phyloP scores from a whole-genome alignment of 352 stramenopile species.

The Globisporangium okanoganense region DNA sequence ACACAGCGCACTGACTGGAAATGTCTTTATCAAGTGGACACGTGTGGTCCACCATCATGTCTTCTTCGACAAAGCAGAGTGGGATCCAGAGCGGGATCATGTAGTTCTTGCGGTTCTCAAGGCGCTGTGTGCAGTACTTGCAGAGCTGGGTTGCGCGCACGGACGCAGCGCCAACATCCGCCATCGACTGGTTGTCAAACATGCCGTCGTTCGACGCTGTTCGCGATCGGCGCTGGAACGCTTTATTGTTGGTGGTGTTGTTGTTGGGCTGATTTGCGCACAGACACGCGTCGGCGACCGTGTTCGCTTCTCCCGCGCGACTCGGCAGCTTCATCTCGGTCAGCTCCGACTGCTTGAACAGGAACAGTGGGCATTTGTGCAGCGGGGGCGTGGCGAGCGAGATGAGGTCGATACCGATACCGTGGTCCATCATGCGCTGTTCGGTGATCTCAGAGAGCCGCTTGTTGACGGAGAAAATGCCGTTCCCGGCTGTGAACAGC shows the following conservation, averaged over 20 bases:
- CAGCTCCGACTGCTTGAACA: conserved; percentile 89
- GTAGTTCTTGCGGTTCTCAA: conserved; percentile 64
- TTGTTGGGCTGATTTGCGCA: conserved; percentile 24
- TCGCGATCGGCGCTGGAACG: conserved; percentile 34
- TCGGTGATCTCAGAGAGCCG: conserved; percentile 96
- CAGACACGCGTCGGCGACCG: conserved; percentile 38
- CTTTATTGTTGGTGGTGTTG: conserved; percentile 23
- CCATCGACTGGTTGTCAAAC: conserved; percentile 33
- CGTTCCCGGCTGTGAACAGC: conserved; percentile 92
- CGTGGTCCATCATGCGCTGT: conserved; percentile 99
- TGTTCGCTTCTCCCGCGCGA: conserved; percentile 30
- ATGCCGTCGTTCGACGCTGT: conserved; percentile 40
- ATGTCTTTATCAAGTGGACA: conserved; percentile 72
- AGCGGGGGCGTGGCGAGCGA: conserved; percentile 93
- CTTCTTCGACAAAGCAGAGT: conserved; percentile 78
- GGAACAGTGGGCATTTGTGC: conserved; percentile 97
- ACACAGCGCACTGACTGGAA: conserved; percentile 55
- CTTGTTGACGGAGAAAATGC: conserved; percentile 97
- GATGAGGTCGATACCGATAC: conserved; percentile 98
- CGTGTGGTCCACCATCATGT: conserved; percentile 67
- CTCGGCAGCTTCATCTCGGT: conserved; percentile 55
- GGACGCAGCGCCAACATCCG: conserved; percentile 31
- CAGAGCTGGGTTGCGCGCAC: conserved; percentile 45
- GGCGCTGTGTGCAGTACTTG: conserved; percentile 60
- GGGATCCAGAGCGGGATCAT: conserved; percentile 77